Evolutionary conservation across 768 basidiomycete genomes (phyloP), one percentile per base, ranked within the genome.

Genomic region (Rhizopogon vinicolor): DNA sequence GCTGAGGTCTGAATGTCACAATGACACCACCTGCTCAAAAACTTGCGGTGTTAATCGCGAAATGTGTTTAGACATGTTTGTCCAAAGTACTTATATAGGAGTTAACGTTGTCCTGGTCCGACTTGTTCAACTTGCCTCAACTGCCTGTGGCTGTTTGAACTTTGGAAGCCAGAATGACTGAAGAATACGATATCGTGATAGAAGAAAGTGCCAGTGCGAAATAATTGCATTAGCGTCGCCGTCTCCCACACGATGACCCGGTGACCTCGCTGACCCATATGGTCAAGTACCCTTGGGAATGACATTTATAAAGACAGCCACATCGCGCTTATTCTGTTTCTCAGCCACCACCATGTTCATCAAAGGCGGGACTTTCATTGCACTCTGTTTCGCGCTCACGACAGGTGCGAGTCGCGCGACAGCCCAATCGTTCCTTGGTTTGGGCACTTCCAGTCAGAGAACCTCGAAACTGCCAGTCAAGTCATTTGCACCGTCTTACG

Each of bases 381-480:
- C 19, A 19, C 35, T 49, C 48, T 37, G 22, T 49, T 49, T 22
- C 9, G 48, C 48, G 22, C 35, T 49, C 19, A 22, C 48, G 22
- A 57, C 51, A 7, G 45, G 50, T 40, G 57, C 62, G 25, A 25
- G 25, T 25, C 25, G 25, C 2, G 67, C 67, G 13, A 55, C 58
- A 25, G 33, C 51, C n/a, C 69, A 71, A 54, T 49, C 63, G 16
- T 48, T 62, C 12, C 40, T 62, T 14, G 56, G 52, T 54, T 50
- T 45, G 50, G 52, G 52, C 41, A 46, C 31, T 41, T 44, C 53
- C 18, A 43, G 52, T 14, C 18, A 14, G 39, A 50, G 33, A 37
- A n/a, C 14, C 35, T 25, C 16, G 1, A 57, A 56, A 25, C 56
- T 46, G n/a, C 48, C 45, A n/a, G 5, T 18, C 44, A 44, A 52